Evolutionary conservation across 2,329 filamentous ascomycete species (phyloP).

Genomic region (Helminthosporium solani): DNA sequence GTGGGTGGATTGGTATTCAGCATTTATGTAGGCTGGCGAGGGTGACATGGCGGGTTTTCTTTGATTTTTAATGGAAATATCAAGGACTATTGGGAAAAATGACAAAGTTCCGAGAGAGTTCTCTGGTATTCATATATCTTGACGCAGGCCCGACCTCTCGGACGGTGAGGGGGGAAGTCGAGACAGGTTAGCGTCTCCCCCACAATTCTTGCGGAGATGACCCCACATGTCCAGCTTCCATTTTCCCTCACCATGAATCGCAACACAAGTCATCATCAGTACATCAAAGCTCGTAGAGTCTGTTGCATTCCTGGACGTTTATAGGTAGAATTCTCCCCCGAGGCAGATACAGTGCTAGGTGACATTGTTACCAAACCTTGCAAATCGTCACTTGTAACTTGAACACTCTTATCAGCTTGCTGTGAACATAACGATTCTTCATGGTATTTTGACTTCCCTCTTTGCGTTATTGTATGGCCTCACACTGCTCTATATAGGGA

Average conservation of each 20-base stretch:
- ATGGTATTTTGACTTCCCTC: no score
- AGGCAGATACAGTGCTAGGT: no score
- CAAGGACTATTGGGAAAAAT: not conserved
- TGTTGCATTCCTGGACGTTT: no score
- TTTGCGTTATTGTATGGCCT: no score
- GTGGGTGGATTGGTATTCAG: constrained; percentile 47
- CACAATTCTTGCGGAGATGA: constrained; percentile 6
- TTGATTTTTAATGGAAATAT: no score
- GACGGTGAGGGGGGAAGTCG: not conserved
- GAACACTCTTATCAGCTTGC: no score
- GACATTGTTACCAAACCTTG: no score
- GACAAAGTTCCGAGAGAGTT: not conserved
- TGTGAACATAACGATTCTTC: no score
- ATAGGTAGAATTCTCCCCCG: no score
- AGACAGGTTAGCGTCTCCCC: constrained; percentile 1
- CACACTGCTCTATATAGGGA: no score
- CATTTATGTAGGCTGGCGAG: constrained; percentile 37
- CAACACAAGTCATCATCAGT: not conserved
- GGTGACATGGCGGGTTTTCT: constrained; percentile 13
- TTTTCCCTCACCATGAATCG: not conserved
- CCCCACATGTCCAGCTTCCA: constrained; percentile 6
- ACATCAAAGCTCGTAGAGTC: not conserved
- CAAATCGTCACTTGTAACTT: no score
- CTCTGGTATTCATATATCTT: not conserved
- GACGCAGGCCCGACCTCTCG: not conserved